Conservation (phyloP, 768 basidiomycete genomes). For the Boletellus emodensis region DNA sequence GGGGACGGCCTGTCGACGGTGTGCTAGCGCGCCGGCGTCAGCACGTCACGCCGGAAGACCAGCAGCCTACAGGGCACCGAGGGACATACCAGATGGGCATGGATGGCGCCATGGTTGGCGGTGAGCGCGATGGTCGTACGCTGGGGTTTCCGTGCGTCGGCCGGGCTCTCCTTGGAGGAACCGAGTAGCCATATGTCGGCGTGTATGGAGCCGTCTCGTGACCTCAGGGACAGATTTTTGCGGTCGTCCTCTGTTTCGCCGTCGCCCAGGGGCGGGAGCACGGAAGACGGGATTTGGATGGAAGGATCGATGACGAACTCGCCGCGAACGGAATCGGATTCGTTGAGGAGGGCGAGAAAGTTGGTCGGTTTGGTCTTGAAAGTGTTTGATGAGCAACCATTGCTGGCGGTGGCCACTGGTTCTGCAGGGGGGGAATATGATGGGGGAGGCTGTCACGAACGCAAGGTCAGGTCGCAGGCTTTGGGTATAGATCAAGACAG, state of each 20-base stretch:
- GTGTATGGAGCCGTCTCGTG: constrained; percentile 34
- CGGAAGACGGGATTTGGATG: constrained; percentile 34
- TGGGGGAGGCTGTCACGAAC: constrained; percentile 20
- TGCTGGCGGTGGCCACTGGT: not conserved
- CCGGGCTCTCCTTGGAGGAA: not conserved
- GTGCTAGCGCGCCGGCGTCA: constrained; percentile 8
- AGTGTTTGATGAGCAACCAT: not conserved
- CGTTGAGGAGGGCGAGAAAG: constrained; percentile 13
- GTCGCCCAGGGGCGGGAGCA: constrained; percentile 36
- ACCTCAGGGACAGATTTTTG: constrained; percentile 36
- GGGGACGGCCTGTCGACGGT: constrained; percentile 11
- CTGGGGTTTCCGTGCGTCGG: constrained; percentile 4
- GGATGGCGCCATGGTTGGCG: constrained; percentile 16
- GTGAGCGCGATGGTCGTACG: constrained; percentile 22
- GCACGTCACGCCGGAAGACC: not conserved
- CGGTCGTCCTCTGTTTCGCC: constrained; percentile 38
- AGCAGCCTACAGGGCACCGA: not conserved
- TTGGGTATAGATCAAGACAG: not conserved
- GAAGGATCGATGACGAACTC: constrained; percentile 43
- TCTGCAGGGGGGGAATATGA: constrained; percentile 12
- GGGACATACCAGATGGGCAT: constrained; percentile 17
- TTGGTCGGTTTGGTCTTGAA: constrained; percentile 31
- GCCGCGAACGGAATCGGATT: constrained; percentile 12
- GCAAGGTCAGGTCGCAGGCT: not conserved
- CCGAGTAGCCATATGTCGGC: constrained; percentile 39